A percentile compares a stretch with the other conserved stretches of the same genome.
Evolutionary conservation across 2,329 filamentous ascomycete species (phyloP).

Genomic region (Orbilia brochopaga): DNA sequence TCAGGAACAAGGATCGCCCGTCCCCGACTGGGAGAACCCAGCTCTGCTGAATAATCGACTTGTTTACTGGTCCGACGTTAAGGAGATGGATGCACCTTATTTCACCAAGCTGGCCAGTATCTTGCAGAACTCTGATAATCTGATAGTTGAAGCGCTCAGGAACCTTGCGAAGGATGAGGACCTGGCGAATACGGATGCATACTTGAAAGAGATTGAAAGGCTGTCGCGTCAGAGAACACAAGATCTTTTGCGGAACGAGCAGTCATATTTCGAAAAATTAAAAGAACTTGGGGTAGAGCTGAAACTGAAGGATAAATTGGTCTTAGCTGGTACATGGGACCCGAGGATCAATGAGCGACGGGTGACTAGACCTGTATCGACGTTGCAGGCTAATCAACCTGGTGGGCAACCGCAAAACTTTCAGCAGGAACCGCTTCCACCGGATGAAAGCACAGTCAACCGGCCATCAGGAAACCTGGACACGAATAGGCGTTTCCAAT

Average conservation of each 20-base stretch:
- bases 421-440: too few relatives aligned
- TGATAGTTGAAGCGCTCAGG: conserved; percentile 8
- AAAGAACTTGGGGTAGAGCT: background rate
- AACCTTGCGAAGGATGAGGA: conserved; percentile 9
- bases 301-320: background rate
- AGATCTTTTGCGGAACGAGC: conserved; percentile 6
- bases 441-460: too few relatives aligned
- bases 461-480: too few relatives aligned
- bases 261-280: conserved; percentile 6
- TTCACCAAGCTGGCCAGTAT: background rate
- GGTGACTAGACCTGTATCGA: too few relatives aligned
- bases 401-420: too few relatives aligned
- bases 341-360: too few relatives aligned
- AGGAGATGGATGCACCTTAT: conserved; percentile 1
- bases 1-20: background rate
- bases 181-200: conserved; percentile 6
- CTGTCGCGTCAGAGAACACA: background rate
- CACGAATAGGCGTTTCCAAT: too few relatives aligned
- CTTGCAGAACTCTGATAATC: background rate
- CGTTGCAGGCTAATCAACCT: too few relatives aligned
- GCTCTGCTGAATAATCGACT: conserved; percentile 27
- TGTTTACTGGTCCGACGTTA: conserved; percentile 2
- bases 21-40: conserved; percentile 3
- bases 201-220: conserved; percentile 9
- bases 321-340: background rate